Base-by-base conservation (phyloP, 2,329 filamentous ascomycete species). In the Fusarium irregulare region DNA sequence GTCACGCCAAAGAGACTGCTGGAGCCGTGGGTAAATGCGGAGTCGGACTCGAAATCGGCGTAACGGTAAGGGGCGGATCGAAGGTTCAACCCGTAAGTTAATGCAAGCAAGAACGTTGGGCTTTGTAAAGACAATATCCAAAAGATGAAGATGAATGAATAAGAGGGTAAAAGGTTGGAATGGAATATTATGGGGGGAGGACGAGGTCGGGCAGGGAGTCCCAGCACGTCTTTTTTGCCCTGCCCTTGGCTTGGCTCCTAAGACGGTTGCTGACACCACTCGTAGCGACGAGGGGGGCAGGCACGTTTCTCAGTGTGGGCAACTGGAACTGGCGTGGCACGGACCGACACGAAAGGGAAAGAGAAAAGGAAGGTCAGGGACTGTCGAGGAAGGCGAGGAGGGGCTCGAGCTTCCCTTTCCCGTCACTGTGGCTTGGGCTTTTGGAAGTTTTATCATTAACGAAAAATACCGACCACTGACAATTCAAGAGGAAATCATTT, bases 1-100 rank as follows among this genome's bases (percentile, higher is more conserved):
- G 73, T 74, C 73, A 75, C 73, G 69, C 66, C 63, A 75, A 55
- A 48, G 25, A 34, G 41, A 46, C 27, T 48, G 45, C 50, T 62
- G 53, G 48, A 42, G 23, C 56, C 32, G 56, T 49, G 32, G 45
- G 54, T 59, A 54, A 56, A 55, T 66, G 60, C 65, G 65, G 73
- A 73, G 59, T 57, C 58, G 53, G 56, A 49, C 60, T 56, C 55
- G 66, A 49, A 47, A 32, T 61, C 64, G 53, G 57, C 51, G 56
- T 60, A 56, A 40, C 56, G 63, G 47, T 53, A 46, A 66, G 49
- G 56, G 61, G 34, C 40, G 56, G 42, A 18, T 49, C 32, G 18
- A 56, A 58, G 32, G 18, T 27, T 62, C 20, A 45, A 30, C 56
- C 23, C 23, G 21, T 34, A 25, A 18, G 34, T 41, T 42, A 27